phyloP scores from a whole-genome alignment of 768 basidiomycete genomes.

The Boletus huronensis region DNA sequence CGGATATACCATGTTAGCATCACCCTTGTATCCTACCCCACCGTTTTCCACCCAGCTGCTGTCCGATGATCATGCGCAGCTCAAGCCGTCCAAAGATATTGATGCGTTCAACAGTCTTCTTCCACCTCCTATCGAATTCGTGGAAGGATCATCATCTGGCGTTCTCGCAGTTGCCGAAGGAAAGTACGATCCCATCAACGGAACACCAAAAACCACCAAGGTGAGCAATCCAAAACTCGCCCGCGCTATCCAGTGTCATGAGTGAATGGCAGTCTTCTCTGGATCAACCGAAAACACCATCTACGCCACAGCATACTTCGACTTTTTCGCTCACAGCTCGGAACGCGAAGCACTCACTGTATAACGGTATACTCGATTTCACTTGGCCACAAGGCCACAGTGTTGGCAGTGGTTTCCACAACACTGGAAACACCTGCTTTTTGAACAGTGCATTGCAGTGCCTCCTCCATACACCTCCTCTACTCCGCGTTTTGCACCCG shows the following conservation, averaged over 20 bases:
- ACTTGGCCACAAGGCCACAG: slow-evolving; percentile 54
- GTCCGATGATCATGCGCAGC: slow-evolving; percentile 52
- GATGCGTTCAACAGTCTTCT: slow-evolving; percentile 77
- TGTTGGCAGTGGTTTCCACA: slow-evolving; percentile 66
- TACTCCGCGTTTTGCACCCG: slow-evolving; percentile 56
- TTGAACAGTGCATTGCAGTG: slow-evolving; percentile 94
- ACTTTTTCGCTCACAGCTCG: slow-evolving; percentile 19
- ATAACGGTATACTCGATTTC: slow-evolving; percentile 53
- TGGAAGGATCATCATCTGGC: slow-evolving; percentile 81
- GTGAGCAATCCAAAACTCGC: slow-evolving; percentile 34
- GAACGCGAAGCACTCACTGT: slow-evolving; percentile 39
- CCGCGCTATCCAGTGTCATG: slow-evolving; percentile 1
- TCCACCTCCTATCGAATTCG: slow-evolving; percentile 76
- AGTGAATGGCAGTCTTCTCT: slow-evolving; percentile 5
- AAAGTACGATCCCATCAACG: slow-evolving; percentile 81
- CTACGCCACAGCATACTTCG: slow-evolving; percentile 26
- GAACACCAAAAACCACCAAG: slow-evolving; percentile 51
- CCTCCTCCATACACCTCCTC: slow-evolving; percentile 86
- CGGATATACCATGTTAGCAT: slow-evolving; percentile 57
- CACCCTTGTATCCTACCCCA: slow-evolving; percentile 53
- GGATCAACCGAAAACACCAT: slow-evolving; percentile 24
- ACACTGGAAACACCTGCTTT: slow-evolving; percentile 94
- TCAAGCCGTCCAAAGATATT: slow-evolving; percentile 65
- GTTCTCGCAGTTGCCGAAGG: slow-evolving; percentile 66
- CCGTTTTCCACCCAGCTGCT: slow-evolving; percentile 49